Conservation (phyloP, 805 yeast species). For the Saturnispora galanensis region DNA sequence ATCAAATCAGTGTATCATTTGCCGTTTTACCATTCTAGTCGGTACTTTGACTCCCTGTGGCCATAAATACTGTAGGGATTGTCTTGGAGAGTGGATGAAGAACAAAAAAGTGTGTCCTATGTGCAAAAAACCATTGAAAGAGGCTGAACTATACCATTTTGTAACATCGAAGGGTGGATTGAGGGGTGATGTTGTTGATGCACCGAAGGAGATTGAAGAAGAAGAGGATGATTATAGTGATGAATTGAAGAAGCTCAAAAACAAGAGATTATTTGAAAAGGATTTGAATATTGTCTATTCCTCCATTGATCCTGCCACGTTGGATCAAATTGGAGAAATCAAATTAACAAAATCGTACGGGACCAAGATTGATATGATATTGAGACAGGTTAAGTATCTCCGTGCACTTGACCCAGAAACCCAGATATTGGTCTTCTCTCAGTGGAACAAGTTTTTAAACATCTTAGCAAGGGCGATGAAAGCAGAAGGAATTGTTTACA, state of each 20-base stretch:
- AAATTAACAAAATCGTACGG: slow-evolving; percentile 51
- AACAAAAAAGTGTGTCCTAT: slow-evolving; percentile 62
- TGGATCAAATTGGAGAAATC: slow-evolving; percentile 38
- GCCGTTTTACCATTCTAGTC: slow-evolving; percentile 55
- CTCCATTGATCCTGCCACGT: slow-evolving; percentile 31
- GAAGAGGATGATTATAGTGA: slow-evolving; percentile 5
- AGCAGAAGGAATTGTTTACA: slow-evolving; percentile 43
- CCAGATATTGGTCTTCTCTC: slow-evolving; percentile 84
- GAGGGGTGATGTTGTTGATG: slow-evolving; percentile 34
- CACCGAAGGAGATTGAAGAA: slow-evolving; percentile 9
- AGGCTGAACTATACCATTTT: slow-evolving; percentile 56
- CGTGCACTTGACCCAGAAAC: slow-evolving; percentile 46
- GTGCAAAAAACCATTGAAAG: slow-evolving; percentile 50
- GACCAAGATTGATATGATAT: slow-evolving; percentile 76
- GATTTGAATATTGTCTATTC: slow-evolving; percentile 36
- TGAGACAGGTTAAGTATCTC: slow-evolving; percentile 61
- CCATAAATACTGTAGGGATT: slow-evolving; percentile 78
- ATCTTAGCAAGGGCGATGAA: slow-evolving; percentile 58
- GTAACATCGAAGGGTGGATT: slow-evolving; percentile 47
- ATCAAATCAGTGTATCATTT: slow-evolving; percentile 55
- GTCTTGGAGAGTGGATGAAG: slow-evolving; percentile 62
- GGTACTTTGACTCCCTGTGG: slow-evolving; percentile 90
- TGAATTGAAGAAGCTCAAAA: slow-evolving; percentile 20
- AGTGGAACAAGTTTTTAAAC: slow-evolving; percentile 69
- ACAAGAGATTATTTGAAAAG: slow-evolving; percentile 16